These are phyloP conservation scores for Silene noctiflora DNA, from an alignment of 179 eudicot species.

Conservation along the genomic window DNA sequence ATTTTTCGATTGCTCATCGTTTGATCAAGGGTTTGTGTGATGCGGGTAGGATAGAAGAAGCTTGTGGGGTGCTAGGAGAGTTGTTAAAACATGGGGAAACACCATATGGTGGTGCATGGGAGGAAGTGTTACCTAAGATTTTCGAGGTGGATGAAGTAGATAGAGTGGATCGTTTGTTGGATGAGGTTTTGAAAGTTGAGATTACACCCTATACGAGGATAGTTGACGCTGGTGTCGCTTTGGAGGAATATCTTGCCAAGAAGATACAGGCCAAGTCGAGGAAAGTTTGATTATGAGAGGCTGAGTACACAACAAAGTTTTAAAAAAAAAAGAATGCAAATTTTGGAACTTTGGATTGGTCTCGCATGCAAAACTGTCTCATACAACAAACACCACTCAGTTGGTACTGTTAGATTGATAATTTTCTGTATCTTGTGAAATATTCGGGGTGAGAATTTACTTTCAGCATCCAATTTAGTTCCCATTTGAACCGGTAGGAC, in stretches of 20 bases:
- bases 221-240: constrained; percentile 62
- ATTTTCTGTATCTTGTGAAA: no score
- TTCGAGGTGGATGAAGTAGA: constrained; percentile 50
- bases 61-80: constrained; percentile 50
- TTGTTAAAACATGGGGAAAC: constrained; percentile 51
- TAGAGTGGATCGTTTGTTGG: constrained; percentile 33
- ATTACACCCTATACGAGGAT: constrained; percentile 54
- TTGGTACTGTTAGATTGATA: no score
- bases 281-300: constrained; percentile 20
- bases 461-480: no score
- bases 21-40: constrained; percentile 65
- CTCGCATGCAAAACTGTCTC: no score
- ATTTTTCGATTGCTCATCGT: constrained; percentile 68
- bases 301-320: no score
- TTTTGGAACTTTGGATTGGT: no score
- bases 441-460: no score
- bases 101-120: constrained; percentile 74
- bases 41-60: constrained; percentile 71
- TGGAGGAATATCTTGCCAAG: constrained; percentile 58
- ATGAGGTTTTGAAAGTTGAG: constrained; percentile 59
- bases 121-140: constrained; percentile 59
- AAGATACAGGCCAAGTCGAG: constrained; percentile 39
- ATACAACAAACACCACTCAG: no score
- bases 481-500: no score
- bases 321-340: no score